These are phyloP conservation scores for Brasenia schreberi DNA, from an alignment of 164 flowering plant species.

Conservation along the genomic window DNA sequence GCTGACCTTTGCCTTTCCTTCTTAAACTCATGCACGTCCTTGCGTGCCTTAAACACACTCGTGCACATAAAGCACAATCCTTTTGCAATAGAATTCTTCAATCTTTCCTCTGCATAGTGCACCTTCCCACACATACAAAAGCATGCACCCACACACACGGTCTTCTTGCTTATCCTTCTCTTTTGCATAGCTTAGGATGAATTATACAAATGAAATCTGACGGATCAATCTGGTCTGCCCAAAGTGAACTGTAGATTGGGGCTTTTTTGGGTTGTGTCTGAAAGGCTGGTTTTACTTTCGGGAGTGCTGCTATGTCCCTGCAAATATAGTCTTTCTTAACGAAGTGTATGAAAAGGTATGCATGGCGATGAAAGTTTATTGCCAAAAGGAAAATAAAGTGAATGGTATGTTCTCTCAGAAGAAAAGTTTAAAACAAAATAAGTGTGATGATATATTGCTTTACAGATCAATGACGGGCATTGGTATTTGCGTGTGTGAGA, in stretches of 20 bases:
- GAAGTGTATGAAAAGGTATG: no score
- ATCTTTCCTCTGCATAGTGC: background rate
- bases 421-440: no score
- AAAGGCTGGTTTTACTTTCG: constrained; percentile 28
- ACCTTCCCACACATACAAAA: background rate
- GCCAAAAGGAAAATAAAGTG: no score
- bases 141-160: no score
- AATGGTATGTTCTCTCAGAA: no score
- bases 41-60: background rate
- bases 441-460: no score
- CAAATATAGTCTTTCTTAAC: constrained; percentile 36
- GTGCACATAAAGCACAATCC: background rate
- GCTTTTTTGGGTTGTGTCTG: constrained; percentile 50
- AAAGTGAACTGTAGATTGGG: constrained; percentile 89
- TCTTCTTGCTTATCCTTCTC: no score
- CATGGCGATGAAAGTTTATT: no score
- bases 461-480: no score
- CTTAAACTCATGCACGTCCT: background rate
- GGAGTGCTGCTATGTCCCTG: constrained; percentile 43
- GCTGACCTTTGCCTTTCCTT: background rate
- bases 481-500: no score
- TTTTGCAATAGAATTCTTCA: background rate
- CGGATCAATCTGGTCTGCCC: constrained; percentile 52
- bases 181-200: background rate
- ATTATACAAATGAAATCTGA: background rate